phyloP scores from a whole-genome alignment of 352 stramenopile species.

The Phytopythium vexans region DNA sequence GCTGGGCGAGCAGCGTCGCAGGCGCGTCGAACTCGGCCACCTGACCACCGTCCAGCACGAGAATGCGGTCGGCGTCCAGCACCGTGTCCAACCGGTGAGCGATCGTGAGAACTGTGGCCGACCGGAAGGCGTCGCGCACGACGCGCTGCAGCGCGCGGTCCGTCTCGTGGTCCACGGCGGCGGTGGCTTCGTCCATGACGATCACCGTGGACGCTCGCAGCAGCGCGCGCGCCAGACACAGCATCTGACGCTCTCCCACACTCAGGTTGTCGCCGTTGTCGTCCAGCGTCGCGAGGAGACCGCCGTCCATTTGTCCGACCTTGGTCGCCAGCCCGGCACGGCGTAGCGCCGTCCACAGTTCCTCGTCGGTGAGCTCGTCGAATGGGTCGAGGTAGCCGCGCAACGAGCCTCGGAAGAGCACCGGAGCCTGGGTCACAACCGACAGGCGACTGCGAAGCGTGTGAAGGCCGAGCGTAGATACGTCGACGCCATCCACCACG shows the following conservation, averaged over 20 bases:
- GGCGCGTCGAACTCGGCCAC: conserved; percentile 87
- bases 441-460: conserved; percentile 87
- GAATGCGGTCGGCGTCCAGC: conserved; percentile 95
- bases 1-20: conserved; percentile 41
- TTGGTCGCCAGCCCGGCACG: conserved; percentile 55
- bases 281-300: conserved; percentile 65
- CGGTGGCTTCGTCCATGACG: conserved; percentile 22
- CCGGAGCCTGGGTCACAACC: conserved; percentile 94
- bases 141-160: conserved; percentile 62
- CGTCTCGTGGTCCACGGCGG: conserved; percentile 59
- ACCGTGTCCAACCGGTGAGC: conserved; percentile 44
- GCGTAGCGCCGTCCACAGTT: conserved; percentile 37
- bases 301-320: conserved; percentile 55
- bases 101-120: conserved; percentile 95
- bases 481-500: conserved; percentile 90
- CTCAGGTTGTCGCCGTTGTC: conserved; percentile 92
- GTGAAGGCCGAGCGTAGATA: conserved; percentile 74
- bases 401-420: conserved; percentile 92
- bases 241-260: conserved; percentile 92
- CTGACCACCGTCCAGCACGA: conserved; percentile 93
- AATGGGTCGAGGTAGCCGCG: conserved; percentile 93
- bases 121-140: conserved; percentile 85
- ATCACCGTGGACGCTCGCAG: conserved; percentile 87
- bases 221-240: conserved; percentile 96
- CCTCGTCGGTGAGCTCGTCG: conserved; percentile 21